phyloP scores from a whole-genome alignment of 116 monocot species.

The Iris pallida region DNA sequence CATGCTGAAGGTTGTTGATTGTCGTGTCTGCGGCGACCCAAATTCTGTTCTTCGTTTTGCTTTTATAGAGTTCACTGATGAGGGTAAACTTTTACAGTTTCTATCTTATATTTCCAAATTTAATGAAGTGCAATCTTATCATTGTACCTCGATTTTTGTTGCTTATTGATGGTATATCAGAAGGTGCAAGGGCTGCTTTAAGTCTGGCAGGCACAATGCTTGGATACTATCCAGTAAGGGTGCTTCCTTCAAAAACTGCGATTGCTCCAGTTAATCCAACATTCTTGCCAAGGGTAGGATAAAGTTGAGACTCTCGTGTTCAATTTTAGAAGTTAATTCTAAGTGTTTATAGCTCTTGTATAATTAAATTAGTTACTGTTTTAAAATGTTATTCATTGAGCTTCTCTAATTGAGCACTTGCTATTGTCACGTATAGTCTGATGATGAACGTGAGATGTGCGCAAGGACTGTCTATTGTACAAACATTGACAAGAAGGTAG shows the following conservation, averaged over 20 bases:
- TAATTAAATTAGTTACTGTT: not conserved
- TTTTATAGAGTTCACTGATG: slow-evolving; percentile 73
- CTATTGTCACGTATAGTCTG: slow-evolving; percentile 1
- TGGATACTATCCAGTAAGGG: slow-evolving; percentile 68
- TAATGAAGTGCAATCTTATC: not conserved
- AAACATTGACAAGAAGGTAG: slow-evolving; percentile 88
- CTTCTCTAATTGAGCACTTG: not conserved
- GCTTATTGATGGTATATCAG: slow-evolving; percentile 24
- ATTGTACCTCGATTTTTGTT: not conserved
- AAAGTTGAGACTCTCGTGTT: no score
- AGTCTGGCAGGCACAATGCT: slow-evolving; percentile 65
- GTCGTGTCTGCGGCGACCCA: slow-evolving; percentile 73
- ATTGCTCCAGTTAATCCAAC: slow-evolving; percentile 68
- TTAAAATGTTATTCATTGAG: not conserved
- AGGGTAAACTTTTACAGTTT: slow-evolving; percentile 30
- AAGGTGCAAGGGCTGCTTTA: slow-evolving; percentile 62
- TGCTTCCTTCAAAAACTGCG: slow-evolving; percentile 76
- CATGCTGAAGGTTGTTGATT: slow-evolving; percentile 54
- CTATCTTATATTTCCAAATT: not conserved
- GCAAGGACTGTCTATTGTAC: slow-evolving; percentile 30
- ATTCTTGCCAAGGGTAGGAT: slow-evolving; percentile 59
- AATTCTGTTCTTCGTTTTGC: slow-evolving; percentile 80
- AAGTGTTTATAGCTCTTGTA: not conserved
- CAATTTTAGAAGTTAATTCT: no score
- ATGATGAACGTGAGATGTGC: slow-evolving; percentile 8